Percentiles rank a stretch among this genome's conserved stretches.
phyloP scores from a whole-genome alignment of 306 rosid genomes.

The Gastrolobium bilobum region DNA sequence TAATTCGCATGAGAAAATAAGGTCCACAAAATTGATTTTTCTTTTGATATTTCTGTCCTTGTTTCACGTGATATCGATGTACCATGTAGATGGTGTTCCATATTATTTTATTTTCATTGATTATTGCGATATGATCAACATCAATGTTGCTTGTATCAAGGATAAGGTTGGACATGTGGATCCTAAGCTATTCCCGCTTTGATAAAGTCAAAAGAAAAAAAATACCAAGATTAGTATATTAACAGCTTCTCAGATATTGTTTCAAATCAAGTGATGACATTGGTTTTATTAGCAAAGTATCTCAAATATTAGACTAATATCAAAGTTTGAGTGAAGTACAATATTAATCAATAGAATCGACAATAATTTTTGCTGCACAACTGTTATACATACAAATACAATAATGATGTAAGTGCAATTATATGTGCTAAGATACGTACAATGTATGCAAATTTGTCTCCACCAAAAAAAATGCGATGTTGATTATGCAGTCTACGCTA shows the following conservation, averaged over 20 bases:
- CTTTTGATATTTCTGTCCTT: background rate
- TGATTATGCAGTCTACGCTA: background rate
- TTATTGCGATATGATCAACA: background rate
- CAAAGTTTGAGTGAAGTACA: too few relatives aligned
- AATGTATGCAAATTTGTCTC: background rate
- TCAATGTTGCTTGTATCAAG: background rate
- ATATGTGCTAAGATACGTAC: background rate
- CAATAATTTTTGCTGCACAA: too few relatives aligned
- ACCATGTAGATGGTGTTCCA: background rate
- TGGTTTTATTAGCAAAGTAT: too few relatives aligned
- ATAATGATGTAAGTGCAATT: background rate
- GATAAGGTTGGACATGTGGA: background rate
- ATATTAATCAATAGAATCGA: too few relatives aligned
- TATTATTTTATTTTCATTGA: background rate
- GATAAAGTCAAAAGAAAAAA: background rate
- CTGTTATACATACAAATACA: background rate
- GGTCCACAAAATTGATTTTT: background rate
- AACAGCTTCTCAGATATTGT: too few relatives aligned
- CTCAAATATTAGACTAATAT: too few relatives aligned
- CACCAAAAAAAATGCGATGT: background rate
- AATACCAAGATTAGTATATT: too few relatives aligned
- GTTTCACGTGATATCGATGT: background rate
- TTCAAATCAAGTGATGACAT: too few relatives aligned
- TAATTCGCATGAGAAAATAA: background rate
- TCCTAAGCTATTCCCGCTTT: background rate